Percentiles rank a stretch among this genome's conserved stretches.
phyloP scores from a whole-genome alignment of 139 green algal genomes.

The Spirogloea muscicola region DNA sequence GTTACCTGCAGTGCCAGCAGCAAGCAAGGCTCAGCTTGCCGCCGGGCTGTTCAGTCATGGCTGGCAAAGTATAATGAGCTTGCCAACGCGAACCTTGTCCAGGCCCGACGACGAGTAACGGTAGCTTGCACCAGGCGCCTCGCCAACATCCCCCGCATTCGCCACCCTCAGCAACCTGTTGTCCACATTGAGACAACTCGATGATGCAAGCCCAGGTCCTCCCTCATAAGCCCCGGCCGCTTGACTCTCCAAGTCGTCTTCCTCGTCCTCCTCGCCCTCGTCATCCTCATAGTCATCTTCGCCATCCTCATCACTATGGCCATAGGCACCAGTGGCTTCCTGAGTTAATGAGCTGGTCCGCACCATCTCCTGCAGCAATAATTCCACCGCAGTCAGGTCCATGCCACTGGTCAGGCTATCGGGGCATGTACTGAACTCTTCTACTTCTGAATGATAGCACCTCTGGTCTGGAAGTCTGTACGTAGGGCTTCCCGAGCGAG shows the following conservation, averaged over 20 bases:
- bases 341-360: too few relatives aligned
- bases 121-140: background rate
- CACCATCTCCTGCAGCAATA: too few relatives aligned
- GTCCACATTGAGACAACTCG: background rate
- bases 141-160: background rate
- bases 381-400: too few relatives aligned
- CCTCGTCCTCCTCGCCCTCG: background rate
- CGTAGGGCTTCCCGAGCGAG: too few relatives aligned
- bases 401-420: too few relatives aligned
- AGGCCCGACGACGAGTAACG: background rate
- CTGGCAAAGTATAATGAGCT: too few relatives aligned
- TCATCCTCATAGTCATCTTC: slow-evolving; percentile 13
- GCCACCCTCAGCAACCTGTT: background rate
- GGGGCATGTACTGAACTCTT: too few relatives aligned
- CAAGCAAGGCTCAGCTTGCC: background rate
- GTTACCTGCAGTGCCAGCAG: background rate
- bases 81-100: slow-evolving; percentile 1
- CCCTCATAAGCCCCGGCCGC: too few relatives aligned
- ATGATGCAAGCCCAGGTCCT: too few relatives aligned
- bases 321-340: background rate
- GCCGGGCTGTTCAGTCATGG: background rate
- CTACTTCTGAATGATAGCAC: too few relatives aligned
- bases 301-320: background rate
- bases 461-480: too few relatives aligned
- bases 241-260: background rate